Percentiles rank a stretch among this genome's conserved stretches.
Conservation (phyloP, 1,284 basidiomycete genomes). For the Sporisorium exsertum region DNA sequence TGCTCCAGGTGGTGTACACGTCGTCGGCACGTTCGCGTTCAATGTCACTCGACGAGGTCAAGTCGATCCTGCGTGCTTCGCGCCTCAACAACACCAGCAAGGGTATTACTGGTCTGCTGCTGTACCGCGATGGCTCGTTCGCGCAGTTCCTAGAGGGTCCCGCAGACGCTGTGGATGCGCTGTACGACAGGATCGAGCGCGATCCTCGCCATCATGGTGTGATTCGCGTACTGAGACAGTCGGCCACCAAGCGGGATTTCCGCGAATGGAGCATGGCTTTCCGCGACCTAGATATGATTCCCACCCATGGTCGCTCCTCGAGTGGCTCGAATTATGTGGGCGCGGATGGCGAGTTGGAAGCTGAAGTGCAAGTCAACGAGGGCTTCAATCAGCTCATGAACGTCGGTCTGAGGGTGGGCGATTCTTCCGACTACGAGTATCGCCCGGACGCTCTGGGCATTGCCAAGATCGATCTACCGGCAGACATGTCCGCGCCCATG, state of each 20-base stretch:
- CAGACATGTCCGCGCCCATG: constrained; percentile 42
- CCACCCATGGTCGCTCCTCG: constrained; percentile 4
- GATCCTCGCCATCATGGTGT: constrained; percentile 46
- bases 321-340: not conserved
- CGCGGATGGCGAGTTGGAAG: constrained; percentile 4
- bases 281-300: constrained; percentile 47
- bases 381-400: constrained; percentile 51
- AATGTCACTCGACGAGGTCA: constrained; percentile 28
- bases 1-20: constrained; percentile 53
- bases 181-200: constrained; percentile 40
- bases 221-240: constrained; percentile 32
- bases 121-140: constrained; percentile 52
- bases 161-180: constrained; percentile 22
- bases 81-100: constrained; percentile 36
- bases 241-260: constrained; percentile 43
- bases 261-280: constrained; percentile 52
- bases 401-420: constrained; percentile 37
- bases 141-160: constrained; percentile 55
- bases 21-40: constrained; percentile 39
- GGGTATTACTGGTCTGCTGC: constrained; percentile 41
- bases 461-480: constrained; percentile 36
- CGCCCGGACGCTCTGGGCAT: constrained; percentile 34
- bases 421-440: constrained; percentile 34
- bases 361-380: constrained; percentile 27
- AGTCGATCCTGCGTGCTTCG: constrained; percentile 31